These are phyloP conservation scores for Trichothecium roseum DNA, from an alignment of 2,329 filamentous ascomycete genomes.

Conservation along the genomic window DNA sequence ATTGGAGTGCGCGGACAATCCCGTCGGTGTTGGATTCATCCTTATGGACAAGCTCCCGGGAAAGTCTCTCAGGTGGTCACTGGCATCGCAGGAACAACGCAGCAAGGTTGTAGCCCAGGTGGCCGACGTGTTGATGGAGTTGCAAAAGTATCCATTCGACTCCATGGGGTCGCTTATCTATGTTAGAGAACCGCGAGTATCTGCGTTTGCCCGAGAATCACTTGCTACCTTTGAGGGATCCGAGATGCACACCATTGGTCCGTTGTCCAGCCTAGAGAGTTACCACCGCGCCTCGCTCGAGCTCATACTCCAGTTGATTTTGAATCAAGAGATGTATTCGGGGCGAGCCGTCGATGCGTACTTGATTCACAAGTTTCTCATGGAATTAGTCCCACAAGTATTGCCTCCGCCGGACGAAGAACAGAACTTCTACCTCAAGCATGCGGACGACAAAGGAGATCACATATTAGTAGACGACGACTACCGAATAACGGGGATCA, in stretches of 20 bases:
- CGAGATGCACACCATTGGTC: conserved; percentile 19
- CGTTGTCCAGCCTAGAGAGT: conserved; percentile 22
- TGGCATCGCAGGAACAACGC: conserved; percentile 19
- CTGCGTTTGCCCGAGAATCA: conserved; percentile 25
- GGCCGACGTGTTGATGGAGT: conserved; percentile 26
- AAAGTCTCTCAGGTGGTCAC: conserved; percentile 23
- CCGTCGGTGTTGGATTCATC: conserved; percentile 28
- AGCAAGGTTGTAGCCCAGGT: conserved; percentile 24
- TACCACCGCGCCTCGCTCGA: conserved; percentile 21
- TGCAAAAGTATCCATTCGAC: conserved; percentile 23
- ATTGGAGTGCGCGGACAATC: conserved; percentile 17
- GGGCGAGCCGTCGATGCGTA: conserved; percentile 23
- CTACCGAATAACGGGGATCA: conserved; percentile 35
- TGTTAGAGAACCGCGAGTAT: conserved; percentile 16
- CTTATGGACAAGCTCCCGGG: conserved; percentile 30
- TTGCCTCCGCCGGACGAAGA: conserved; percentile 12
- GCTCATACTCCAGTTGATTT: conserved; percentile 25
- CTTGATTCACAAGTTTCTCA: conserved; percentile 28
- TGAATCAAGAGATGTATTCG: conserved; percentile 23
- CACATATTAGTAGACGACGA: conserved; percentile 35
- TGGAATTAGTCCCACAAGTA: conserved; percentile 22
- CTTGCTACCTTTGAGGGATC: conserved; percentile 20
- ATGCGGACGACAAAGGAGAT: conserved; percentile 32
- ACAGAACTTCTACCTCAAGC: conserved; percentile 30
- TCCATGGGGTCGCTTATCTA: conserved; percentile 22